Conservation (phyloP, 768 basidiomycete species). For the Tulasnella calospora region DNA sequence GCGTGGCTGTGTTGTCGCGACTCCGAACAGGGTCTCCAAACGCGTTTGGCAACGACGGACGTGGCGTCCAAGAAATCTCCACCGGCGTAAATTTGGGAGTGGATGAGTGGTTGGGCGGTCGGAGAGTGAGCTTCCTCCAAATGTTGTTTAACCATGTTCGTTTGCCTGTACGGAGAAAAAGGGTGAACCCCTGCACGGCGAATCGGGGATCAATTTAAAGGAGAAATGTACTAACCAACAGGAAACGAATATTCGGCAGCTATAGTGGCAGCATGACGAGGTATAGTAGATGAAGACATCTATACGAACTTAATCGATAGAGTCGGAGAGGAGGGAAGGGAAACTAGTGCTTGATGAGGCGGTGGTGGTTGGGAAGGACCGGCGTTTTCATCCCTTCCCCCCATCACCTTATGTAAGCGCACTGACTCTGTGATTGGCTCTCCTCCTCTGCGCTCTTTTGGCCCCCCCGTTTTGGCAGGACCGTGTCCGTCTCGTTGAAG, state of each 20-base stretch:
- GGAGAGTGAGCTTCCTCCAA: conserved; percentile 3
- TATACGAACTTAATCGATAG: conserved; percentile 7
- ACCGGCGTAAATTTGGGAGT: background rate
- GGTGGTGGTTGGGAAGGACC: background rate
- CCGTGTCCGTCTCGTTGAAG: no score
- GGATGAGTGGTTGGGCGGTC: background rate
- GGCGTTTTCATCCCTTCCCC: background rate
- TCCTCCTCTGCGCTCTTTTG: background rate
- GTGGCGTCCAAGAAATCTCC: background rate
- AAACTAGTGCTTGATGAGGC: background rate
- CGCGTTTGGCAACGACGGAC: conserved; percentile 4
- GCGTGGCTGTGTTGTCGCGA: background rate
- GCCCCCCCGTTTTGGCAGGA: background rate
- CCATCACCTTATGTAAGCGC: background rate
- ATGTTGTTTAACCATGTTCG: background rate
- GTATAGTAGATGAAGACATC: background rate
- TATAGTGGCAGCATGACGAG: background rate
- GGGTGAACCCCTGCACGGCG: background rate
- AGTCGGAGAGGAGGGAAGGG: background rate
- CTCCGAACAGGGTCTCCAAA: background rate
- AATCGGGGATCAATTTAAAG: background rate
- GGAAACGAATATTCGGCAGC: background rate
- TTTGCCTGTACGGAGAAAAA: background rate
- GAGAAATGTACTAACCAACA: background rate
- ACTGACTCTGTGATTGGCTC: no score